Base-by-base conservation (phyloP, 805 yeast genomes). In the Zygotorulaspora sp. region DNA sequence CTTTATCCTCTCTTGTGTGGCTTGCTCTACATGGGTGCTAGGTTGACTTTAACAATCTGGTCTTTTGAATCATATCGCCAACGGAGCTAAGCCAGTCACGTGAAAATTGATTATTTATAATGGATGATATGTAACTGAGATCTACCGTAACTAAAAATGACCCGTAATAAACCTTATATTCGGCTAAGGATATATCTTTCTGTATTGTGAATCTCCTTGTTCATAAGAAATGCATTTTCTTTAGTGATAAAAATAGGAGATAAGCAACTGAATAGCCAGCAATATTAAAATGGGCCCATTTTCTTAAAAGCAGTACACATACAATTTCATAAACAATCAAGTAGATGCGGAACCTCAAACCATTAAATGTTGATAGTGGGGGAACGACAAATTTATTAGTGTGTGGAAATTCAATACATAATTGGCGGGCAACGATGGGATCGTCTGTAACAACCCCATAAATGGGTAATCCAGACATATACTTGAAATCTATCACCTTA, bases 381-480 rank as follows among this genome's bases (percentile, higher is more conserved):
- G 62, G 61, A 6, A 34, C 27, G 2, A 23, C 26, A 24, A 52
- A 50, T 9, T 36, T 31, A n/a, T 32, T 33, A 12, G 28, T 28
- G 13, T 28, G 30, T 2, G 37, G 39, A 27, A 38, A 38, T 12
- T 41, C 39, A 5, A 30, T 29, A 14, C 45, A 32, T 15, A 52
- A 29, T 17, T 42, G 33, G 15, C 50, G 47, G 6, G 61, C 48
- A 17, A 38, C 36, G 2, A 43, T 27, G 14, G 63, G 63, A 34
- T 55, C 50, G 41, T 60, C 65, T 2, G 62, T 56, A 6, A 60
- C 52, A n/a, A 52, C 45, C 25, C 63, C 65, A 23, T 44, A 37
- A 13, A 60, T 55, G 21, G 63, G 61, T 22, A 58, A 35, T 17
- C 57, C 57, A 14, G 52, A 32, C 31, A 50, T 30, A 44, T 48